These are phyloP conservation scores for Flueggea neowawraea DNA, from an alignment of 441 rosid genomes.

Conservation along the genomic window DNA sequence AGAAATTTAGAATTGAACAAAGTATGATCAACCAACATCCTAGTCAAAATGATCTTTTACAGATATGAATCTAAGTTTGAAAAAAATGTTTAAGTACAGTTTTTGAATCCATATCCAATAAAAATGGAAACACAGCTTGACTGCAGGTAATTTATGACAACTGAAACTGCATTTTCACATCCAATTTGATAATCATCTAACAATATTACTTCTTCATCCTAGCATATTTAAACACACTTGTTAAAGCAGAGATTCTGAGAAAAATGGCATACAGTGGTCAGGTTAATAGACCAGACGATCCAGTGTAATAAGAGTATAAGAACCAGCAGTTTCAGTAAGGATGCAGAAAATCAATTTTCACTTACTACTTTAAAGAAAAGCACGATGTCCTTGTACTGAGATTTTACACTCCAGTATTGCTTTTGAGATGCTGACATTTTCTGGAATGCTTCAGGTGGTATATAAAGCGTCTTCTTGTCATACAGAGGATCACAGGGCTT, in stretches of 20 bases:
- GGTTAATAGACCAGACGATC: not conserved
- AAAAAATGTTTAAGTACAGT: not conserved
- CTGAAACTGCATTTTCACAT: not conserved
- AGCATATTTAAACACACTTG: not conserved
- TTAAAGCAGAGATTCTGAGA: not conserved
- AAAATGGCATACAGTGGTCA: not conserved
- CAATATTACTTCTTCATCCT: too few species aligned
- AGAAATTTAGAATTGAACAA: not conserved
- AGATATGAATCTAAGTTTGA: not conserved
- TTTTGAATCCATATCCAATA: not conserved
- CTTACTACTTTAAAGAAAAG: conserved; percentile 99
- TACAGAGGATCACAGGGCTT: conserved; percentile 78
- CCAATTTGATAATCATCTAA: not conserved
- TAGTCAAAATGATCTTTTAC: not conserved
- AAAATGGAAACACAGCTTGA: too few species aligned
- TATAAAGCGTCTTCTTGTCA: conserved; percentile 69
- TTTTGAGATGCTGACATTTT: conserved; percentile 94
- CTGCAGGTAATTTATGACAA: not conserved
- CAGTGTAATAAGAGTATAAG: not conserved
- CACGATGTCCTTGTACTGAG: conserved; percentile 86
- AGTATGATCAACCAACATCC: not conserved
- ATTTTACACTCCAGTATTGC: conserved; percentile 89
- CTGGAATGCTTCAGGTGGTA: conserved; percentile 68
- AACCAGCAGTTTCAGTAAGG: too few species aligned
- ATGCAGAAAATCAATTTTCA: conserved; percentile 15